Evolutionary conservation across 345 rosid species (phyloP).

Genomic region (Zanthoxylum bungeanum): DNA sequence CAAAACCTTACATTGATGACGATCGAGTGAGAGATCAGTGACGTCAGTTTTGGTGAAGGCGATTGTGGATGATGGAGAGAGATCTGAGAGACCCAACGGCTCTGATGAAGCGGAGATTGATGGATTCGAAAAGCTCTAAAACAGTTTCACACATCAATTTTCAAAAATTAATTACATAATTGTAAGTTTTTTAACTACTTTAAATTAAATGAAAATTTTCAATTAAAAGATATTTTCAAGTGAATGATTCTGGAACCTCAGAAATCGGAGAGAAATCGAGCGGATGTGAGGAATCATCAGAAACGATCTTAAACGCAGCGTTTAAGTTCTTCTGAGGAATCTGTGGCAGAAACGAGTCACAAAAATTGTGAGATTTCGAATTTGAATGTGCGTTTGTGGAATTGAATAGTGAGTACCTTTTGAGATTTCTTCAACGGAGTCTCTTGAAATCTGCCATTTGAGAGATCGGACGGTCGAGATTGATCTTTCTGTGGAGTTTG

Average conservation of each 20-base stretch:
- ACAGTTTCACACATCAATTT: neutral
- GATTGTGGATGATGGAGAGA: slow-evolving; percentile 17
- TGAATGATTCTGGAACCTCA: neutral
- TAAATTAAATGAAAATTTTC: neutral
- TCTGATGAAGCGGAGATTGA: slow-evolving; percentile 8
- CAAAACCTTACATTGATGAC: too few species aligned
- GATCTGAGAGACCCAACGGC: neutral
- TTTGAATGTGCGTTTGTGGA: neutral
- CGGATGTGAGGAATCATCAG: slow-evolving; percentile 11
- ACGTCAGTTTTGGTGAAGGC: neutral
- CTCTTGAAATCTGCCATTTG: slow-evolving; percentile 16
- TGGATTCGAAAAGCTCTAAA: slow-evolving; percentile 20
- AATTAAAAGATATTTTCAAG: neutral
- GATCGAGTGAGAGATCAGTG: slow-evolving; percentile 5
- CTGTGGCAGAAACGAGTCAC: slow-evolving; percentile 2
- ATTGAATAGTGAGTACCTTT: slow-evolving; percentile 9
- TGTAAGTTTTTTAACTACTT: too few species aligned
- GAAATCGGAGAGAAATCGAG: slow-evolving; percentile 19
- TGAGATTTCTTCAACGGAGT: slow-evolving; percentile 24
- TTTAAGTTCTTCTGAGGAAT: slow-evolving; percentile 23
- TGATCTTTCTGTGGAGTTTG: slow-evolving; percentile 25
- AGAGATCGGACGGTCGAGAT: slow-evolving; percentile 13
- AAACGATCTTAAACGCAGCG: slow-evolving; percentile 7
- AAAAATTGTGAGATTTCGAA: neutral
- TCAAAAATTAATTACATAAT: neutral